Conservation (phyloP, 306 rosid genomes). For the Purshia tridentata region DNA sequence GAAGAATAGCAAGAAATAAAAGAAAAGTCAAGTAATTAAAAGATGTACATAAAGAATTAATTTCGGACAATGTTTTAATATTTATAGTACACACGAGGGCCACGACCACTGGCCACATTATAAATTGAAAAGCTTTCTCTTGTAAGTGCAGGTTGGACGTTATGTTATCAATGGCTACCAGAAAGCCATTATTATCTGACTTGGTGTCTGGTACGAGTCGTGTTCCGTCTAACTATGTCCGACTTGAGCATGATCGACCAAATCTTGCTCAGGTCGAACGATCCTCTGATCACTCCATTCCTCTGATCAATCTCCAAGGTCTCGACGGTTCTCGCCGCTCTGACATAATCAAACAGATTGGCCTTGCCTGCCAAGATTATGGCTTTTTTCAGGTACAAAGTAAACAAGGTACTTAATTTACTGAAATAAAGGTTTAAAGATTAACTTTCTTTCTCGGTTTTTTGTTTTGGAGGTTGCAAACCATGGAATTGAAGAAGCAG, state of each 20-base stretch:
- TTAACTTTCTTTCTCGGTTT: not conserved
- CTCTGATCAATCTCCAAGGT: conserved; percentile 31
- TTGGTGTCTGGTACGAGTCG: not conserved
- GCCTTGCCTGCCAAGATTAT: conserved; percentile 31
- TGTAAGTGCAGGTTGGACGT: not conserved
- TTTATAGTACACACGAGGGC: no score
- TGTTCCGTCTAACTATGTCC: conserved; percentile 27
- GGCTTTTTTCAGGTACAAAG: conserved; percentile 33
- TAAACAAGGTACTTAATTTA: not conserved
- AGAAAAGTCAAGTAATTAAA: no score
- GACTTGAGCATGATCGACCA: conserved; percentile 27
- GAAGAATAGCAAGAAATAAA: no score
- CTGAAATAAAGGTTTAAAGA: not conserved
- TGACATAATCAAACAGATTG: conserved; percentile 21
- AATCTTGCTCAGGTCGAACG: conserved; percentile 20
- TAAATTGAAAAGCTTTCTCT: no score
- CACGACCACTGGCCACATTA: no score
- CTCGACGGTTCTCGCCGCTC: conserved; percentile 16
- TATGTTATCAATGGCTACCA: conserved; percentile 4
- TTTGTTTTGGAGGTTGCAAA: conserved; percentile 21
- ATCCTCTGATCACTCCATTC: conserved; percentile 19
- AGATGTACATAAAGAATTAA: no score
- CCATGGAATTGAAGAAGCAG: conserved; percentile 32
- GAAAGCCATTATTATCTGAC: conserved; percentile 21
- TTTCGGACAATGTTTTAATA: no score